Conservation (phyloP, 1,139 yeast genomes). For the Lodderomyces jiufengensis region DNA sequence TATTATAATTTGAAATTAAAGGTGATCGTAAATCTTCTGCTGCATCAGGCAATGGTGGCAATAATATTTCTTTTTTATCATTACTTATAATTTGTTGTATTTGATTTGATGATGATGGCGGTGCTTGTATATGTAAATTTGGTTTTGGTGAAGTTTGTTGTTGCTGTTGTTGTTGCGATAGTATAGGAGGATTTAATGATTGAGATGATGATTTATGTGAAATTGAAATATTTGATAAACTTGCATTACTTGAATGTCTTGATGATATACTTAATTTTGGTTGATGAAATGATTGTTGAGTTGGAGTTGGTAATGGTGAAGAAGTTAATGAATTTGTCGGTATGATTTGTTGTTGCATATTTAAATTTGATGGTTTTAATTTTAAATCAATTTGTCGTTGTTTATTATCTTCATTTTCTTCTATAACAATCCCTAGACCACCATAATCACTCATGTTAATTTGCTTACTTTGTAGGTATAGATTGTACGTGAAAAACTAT, state of each 20-base stretch:
- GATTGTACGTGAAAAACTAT: no score
- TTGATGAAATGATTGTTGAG: neutral
- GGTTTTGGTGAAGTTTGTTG: neutral
- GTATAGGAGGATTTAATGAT: slow-evolving; percentile 1
- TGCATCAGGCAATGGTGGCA: slow-evolving; percentile 39
- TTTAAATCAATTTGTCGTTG: slow-evolving; percentile 4
- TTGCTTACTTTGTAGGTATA: no score
- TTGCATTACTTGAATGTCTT: slow-evolving; percentile 8
- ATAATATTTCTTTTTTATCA: slow-evolving; percentile 22
- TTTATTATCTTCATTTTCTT: slow-evolving; percentile 18
- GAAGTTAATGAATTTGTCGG: slow-evolving; percentile 2
- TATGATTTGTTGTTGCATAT: slow-evolving; percentile 4
- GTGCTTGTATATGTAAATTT: neutral
- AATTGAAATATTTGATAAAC: slow-evolving; percentile 5
- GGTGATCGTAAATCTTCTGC: slow-evolving; percentile 12
- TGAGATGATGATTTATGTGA: slow-evolving; percentile 6
- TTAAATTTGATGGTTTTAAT: slow-evolving; percentile 3
- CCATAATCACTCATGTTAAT: slow-evolving; percentile 14
- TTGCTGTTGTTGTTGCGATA: neutral
- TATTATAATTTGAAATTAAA: neutral
- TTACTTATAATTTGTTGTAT: slow-evolving; percentile 2
- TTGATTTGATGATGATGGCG: no score
- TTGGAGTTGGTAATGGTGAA: neutral
- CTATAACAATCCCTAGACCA: slow-evolving; percentile 34
- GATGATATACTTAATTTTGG: slow-evolving; percentile 1